phyloP scores from a whole-genome alignment of 2,329 filamentous ascomycete species.

The Aureobasidium mangrovei region DNA sequence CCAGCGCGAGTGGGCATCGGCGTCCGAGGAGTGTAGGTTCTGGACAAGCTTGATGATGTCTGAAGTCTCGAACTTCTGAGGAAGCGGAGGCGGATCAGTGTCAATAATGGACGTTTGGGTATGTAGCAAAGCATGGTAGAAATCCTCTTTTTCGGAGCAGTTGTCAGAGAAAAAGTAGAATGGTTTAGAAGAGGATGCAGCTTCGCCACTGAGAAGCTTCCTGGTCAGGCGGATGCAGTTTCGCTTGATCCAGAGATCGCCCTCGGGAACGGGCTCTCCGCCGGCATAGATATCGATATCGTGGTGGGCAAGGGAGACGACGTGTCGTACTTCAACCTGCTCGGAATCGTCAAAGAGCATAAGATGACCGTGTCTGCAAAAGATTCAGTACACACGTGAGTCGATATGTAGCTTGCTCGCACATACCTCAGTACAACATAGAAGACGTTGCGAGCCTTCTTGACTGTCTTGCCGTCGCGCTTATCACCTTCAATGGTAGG shows the following conservation, averaged over 20 bases:
- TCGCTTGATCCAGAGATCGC: constrained; percentile 90
- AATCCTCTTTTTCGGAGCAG: constrained; percentile 94
- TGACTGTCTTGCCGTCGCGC: constrained; percentile 39
- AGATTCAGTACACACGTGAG: neutral
- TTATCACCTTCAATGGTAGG: constrained; percentile 47
- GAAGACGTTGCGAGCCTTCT: constrained; percentile 75
- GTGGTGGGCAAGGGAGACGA: constrained; percentile 86
- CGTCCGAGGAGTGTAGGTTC: constrained; percentile 80
- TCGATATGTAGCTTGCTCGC: constrained; percentile 22
- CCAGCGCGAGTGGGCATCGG: constrained; percentile 85
- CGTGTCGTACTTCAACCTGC: constrained; percentile 90
- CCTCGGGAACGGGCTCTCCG: constrained; percentile 60
- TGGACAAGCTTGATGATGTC: constrained; percentile 87
- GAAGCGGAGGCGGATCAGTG: constrained; percentile 53
- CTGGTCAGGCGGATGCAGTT: constrained; percentile 79
- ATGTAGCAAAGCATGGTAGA: constrained; percentile 84
- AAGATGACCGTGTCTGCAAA: constrained; percentile 67
- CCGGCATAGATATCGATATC: constrained; percentile 78
- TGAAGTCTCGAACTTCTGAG: constrained; percentile 70
- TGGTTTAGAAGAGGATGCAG: constrained; percentile 59
- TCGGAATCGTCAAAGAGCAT: constrained; percentile 97
- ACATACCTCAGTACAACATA: constrained; percentile 75
- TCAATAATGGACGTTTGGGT: constrained; percentile 66
- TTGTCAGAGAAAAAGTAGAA: constrained; percentile 95
- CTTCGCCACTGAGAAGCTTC: constrained; percentile 46